Conservation (phyloP, 169 alveolate genomes). For the Miamiensis avidus region DNA sequence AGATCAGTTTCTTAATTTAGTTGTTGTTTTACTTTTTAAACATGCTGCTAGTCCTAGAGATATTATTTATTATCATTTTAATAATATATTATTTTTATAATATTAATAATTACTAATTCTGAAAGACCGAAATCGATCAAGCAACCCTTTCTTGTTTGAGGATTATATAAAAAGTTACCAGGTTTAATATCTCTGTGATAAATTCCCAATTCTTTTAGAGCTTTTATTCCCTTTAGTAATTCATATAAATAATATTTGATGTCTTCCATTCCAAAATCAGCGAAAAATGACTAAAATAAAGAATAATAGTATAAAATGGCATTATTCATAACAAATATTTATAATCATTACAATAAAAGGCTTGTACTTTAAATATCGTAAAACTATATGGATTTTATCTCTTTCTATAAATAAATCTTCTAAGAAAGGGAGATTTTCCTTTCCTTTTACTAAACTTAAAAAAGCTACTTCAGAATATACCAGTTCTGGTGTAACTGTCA, state of each 20-base stretch:
- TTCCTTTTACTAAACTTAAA: slow-evolving; percentile 29
- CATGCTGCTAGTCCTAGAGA: slow-evolving; percentile 17
- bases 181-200: slow-evolving; percentile 73
- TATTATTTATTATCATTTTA: too few relatives aligned
- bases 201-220: slow-evolving; percentile 46
- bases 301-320: too few relatives aligned
- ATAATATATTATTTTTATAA: slow-evolving; percentile 5
- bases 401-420: slow-evolving; percentile 32
- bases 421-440: slow-evolving; percentile 36
- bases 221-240: slow-evolving; percentile 30
- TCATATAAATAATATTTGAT: slow-evolving; percentile 38
- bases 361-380: slow-evolving; percentile 34
- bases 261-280: slow-evolving; percentile 37
- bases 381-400: slow-evolving; percentile 42
- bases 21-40: slow-evolving; percentile 36
- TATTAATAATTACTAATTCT: slow-evolving; percentile 33
- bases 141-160: slow-evolving; percentile 56
- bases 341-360: slow-evolving; percentile 36
- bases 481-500: slow-evolving; percentile 47
- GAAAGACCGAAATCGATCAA: slow-evolving; percentile 69
- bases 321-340: too few relatives aligned
- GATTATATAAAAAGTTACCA: slow-evolving; percentile 60
- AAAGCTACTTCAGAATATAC: slow-evolving; percentile 49
- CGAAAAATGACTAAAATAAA: slow-evolving; percentile 34
- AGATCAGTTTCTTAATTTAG: slow-evolving; percentile 1